Conservation (phyloP, 2,329 filamentous ascomycete species). For the Erysiphe pisi region DNA sequence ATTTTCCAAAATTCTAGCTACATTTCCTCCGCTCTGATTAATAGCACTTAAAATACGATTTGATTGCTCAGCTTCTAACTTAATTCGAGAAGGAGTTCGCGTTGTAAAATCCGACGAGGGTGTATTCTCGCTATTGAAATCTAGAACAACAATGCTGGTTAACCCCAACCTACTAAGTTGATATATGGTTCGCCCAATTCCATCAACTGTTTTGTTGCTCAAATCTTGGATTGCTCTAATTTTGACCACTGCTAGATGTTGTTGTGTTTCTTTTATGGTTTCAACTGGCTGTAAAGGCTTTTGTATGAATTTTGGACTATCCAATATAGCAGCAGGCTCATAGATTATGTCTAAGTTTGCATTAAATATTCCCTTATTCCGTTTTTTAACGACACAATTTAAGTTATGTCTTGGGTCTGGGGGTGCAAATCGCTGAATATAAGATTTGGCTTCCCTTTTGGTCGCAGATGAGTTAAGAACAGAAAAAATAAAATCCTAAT, state of each 20-base stretch:
- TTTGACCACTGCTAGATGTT: slow-evolving; percentile 79
- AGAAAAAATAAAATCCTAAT: slow-evolving; percentile 74
- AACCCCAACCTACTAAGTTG: slow-evolving; percentile 76
- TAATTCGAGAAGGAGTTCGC: slow-evolving; percentile 37
- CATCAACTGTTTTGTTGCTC: slow-evolving; percentile 56
- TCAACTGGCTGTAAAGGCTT: slow-evolving; percentile 37
- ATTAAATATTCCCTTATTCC: slow-evolving; percentile 35
- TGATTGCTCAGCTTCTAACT: slow-evolving; percentile 50
- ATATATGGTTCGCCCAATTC: slow-evolving; percentile 70
- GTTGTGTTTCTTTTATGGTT: slow-evolving; percentile 34
- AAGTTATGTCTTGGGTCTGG: slow-evolving; percentile 33
- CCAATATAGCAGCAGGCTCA: slow-evolving; percentile 47
- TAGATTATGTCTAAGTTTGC: slow-evolving; percentile 54
- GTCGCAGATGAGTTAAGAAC: slow-evolving; percentile 81
- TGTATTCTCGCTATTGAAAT: slow-evolving; percentile 45
- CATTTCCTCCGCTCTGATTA: slow-evolving; percentile 55
- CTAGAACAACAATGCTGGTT: slow-evolving; percentile 69
- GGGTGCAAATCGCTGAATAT: slow-evolving; percentile 67
- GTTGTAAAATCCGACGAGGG: neutral
- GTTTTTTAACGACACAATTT: neutral
- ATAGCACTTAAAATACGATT: slow-evolving; percentile 65
- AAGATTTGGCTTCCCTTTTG: slow-evolving; percentile 83
- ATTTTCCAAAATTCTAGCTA: slow-evolving; percentile 56
- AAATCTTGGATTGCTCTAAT: slow-evolving; percentile 62
- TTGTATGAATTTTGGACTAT: slow-evolving; percentile 51